Conservation (phyloP, 2,329 filamentous ascomycete species). For the Aureobasidium sp. region DNA sequence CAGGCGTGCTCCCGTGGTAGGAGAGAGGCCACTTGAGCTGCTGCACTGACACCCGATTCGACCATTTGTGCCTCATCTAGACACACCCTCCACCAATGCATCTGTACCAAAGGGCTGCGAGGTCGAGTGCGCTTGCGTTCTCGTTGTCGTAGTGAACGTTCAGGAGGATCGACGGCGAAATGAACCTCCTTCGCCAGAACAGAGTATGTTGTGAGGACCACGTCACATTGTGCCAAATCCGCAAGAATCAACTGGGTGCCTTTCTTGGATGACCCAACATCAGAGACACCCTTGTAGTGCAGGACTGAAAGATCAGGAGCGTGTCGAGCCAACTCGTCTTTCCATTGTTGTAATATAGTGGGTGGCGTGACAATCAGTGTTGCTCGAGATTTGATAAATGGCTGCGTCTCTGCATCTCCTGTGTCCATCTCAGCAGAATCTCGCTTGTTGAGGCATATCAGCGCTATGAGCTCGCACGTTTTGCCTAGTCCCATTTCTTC, state of each 20-base stretch:
- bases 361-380: conserved; percentile 56
- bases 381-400: conserved; percentile 37
- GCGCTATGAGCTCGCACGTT: conserved; percentile 64
- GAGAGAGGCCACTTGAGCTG: conserved; percentile 67
- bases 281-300: conserved; percentile 46
- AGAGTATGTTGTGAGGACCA: conserved; percentile 55
- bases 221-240: conserved; percentile 41
- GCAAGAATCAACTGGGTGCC: conserved; percentile 34
- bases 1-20: conserved; percentile 82
- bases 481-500: conserved; percentile 83
- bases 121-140: conserved; percentile 56
- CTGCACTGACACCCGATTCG: conserved; percentile 76
- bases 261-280: conserved; percentile 21
- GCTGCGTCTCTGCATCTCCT: not conserved
- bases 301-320: conserved; percentile 47
- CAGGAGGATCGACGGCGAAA: conserved; percentile 61
- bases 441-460: conserved; percentile 57
- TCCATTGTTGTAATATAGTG: conserved; percentile 56
- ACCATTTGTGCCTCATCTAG: conserved; percentile 82
- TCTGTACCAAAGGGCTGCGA: conserved; percentile 67
- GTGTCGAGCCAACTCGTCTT: conserved; percentile 48
- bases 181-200: conserved; percentile 75
- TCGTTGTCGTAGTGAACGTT: conserved; percentile 53
- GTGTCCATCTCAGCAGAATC: conserved; percentile 11
- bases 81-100: conserved; percentile 80